These are phyloP conservation scores for Rhodotorula sphaerocarpa DNA, from an alignment of 768 basidiomycete species.

Conservation along the genomic window DNA sequence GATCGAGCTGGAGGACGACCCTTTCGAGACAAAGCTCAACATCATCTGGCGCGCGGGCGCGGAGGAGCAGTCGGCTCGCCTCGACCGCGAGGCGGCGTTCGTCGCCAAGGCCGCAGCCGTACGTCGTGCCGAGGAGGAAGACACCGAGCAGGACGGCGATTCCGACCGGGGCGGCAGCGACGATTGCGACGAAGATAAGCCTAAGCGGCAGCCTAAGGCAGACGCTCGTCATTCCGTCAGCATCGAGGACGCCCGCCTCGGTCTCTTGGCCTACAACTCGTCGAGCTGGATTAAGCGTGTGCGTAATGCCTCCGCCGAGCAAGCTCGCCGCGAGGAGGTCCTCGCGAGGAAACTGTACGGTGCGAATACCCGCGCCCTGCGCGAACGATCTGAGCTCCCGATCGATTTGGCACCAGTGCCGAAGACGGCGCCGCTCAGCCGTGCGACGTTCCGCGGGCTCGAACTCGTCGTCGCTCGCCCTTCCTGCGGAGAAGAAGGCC, in stretches of 20 bases:
- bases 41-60: conserved; percentile 65
- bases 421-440: conserved; percentile 59
- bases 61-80: conserved; percentile 60
- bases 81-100: conserved; percentile 73
- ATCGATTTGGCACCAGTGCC: conserved; percentile 43
- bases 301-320: conserved; percentile 49
- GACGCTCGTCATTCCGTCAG: conserved; percentile 58
- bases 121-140: conserved; percentile 33
- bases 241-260: conserved; percentile 60
- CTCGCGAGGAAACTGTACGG: conserved; percentile 49
- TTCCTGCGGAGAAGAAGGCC: conserved; percentile 50
- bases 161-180: not conserved
- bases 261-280: conserved; percentile 62
- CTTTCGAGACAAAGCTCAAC: conserved; percentile 67
- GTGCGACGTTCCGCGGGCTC: conserved; percentile 57
- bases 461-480: conserved; percentile 54
- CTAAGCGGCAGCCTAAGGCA: conserved; percentile 47
- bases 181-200: conserved; percentile 3
- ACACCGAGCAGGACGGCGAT: not conserved
- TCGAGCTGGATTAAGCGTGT: conserved; percentile 62
- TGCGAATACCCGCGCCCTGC: conserved; percentile 16
- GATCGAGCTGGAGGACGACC: conserved; percentile 73
- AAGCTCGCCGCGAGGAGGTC: conserved; percentile 52
- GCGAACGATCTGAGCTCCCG: conserved; percentile 35
- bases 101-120: conserved; percentile 67